A percentile compares a stretch with the other conserved stretches of the same genome.
phyloP scores from a whole-genome alignment of 1,139 yeast genomes.

The Scheffersomyces titani region DNA sequence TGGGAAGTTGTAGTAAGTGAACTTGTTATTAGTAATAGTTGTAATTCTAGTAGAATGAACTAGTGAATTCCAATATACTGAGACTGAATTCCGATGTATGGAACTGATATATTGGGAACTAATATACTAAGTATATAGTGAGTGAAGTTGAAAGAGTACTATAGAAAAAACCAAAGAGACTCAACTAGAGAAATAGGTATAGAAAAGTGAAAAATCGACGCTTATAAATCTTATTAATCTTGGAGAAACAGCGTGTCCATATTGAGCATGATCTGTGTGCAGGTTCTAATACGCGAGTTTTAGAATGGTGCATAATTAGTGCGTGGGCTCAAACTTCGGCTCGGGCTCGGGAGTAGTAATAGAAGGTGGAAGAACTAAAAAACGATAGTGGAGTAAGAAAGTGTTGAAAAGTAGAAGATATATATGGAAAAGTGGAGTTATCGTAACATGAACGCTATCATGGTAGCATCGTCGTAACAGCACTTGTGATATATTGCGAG shows the following conservation, averaged over 20 bases:
- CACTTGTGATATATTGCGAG: background rate
- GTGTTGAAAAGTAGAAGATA: background rate
- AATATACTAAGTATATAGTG: background rate
- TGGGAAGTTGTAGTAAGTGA: background rate
- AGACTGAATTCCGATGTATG: background rate
- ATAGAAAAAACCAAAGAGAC: background rate
- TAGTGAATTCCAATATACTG: background rate
- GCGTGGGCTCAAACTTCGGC: background rate
- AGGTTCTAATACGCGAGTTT: background rate
- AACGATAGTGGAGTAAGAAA: background rate
- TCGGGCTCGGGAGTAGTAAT: background rate
- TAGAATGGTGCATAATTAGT: background rate
- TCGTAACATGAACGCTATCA: too few relatives aligned
- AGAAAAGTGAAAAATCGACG: background rate
- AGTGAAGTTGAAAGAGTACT: background rate
- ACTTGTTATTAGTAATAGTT: background rate
- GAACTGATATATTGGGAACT: background rate
- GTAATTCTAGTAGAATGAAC: background rate
- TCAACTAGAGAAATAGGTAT: background rate
- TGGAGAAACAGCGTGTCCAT: background rate
- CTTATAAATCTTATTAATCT: background rate
- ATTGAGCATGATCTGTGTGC: background rate
- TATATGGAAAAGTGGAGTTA: background rate
- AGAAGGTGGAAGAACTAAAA: background rate
- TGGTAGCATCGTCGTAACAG: background rate